Conservation (phyloP, 75 land plant species). For the Ceratopteris richardii region DNA sequence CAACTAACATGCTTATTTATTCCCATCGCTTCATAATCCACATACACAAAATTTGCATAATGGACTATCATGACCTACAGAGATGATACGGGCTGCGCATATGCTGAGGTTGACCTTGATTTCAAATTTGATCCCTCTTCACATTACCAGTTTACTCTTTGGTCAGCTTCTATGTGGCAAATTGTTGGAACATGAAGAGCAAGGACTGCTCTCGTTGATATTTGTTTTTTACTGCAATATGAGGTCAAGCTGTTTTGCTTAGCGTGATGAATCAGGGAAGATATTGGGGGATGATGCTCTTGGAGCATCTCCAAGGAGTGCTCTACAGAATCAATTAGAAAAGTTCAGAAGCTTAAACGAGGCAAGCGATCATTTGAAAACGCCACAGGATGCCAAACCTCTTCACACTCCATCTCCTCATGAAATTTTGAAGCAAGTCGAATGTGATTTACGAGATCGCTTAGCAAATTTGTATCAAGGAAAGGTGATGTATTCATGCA, state of each 20-base stretch:
- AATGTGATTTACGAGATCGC: background rate
- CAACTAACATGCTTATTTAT: too few species aligned
- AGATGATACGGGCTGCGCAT: too few species aligned
- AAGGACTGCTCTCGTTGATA: too few species aligned
- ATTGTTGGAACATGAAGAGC: too few species aligned
- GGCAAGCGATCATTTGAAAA: background rate
- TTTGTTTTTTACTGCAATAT: background rate
- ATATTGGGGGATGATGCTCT: background rate
- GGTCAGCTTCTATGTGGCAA: background rate
- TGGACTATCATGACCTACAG: too few species aligned
- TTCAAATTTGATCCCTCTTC: too few species aligned
- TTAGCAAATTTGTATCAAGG: conserved; percentile 10
- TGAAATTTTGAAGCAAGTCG: conserved; percentile 1
- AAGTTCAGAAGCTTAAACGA: background rate
- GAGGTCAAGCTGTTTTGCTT: background rate
- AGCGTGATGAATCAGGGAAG: conserved; percentile 3
- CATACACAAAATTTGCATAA: too few species aligned
- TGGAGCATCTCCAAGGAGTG: background rate
- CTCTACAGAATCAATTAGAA: background rate
- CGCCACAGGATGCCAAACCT: background rate
- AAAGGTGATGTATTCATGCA: background rate
- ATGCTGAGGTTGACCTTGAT: too few species aligned
- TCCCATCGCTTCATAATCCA: too few species aligned
- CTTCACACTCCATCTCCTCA: background rate
- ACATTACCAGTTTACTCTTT: background rate